phyloP scores from a whole-genome alignment of 2,329 filamentous ascomycete genomes.

The Tolypocladium tundrense region DNA sequence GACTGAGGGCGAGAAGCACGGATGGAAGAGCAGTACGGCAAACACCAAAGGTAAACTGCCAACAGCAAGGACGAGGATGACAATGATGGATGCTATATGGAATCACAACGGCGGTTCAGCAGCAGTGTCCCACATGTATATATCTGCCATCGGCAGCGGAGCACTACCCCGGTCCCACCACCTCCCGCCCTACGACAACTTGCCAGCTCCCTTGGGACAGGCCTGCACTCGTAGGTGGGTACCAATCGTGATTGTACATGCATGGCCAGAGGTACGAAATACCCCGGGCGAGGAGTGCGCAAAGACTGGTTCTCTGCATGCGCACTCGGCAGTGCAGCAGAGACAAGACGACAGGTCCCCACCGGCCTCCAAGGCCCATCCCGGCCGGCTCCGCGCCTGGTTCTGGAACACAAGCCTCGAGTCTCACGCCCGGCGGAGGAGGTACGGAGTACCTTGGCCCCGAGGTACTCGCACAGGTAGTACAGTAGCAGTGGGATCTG shows the following conservation, averaged over 20 bases:
- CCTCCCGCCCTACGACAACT: background rate
- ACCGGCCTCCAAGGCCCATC: background rate
- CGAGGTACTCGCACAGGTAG: background rate
- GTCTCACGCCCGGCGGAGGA: background rate
- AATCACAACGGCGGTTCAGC: background rate
- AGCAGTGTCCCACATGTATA: background rate
- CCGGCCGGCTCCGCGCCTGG: background rate
- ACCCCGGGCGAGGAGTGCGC: background rate
- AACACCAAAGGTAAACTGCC: background rate
- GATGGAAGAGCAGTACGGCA: background rate
- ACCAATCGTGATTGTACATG: background rate
- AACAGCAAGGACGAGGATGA: background rate
- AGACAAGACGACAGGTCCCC: background rate
- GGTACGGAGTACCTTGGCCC: background rate
- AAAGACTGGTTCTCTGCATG: too few relatives aligned
- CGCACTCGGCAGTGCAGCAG: background rate
- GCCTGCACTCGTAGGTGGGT: background rate
- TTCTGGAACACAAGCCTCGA: background rate
- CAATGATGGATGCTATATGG: background rate
- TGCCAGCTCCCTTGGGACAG: background rate
- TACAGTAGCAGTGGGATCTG: background rate
- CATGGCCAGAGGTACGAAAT: background rate
- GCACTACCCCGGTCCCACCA: background rate
- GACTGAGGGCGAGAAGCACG: background rate
- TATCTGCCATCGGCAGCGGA: background rate